Base-by-base conservation (phyloP, 139 green algal species). In the Chlamydomonas urium region DNA sequence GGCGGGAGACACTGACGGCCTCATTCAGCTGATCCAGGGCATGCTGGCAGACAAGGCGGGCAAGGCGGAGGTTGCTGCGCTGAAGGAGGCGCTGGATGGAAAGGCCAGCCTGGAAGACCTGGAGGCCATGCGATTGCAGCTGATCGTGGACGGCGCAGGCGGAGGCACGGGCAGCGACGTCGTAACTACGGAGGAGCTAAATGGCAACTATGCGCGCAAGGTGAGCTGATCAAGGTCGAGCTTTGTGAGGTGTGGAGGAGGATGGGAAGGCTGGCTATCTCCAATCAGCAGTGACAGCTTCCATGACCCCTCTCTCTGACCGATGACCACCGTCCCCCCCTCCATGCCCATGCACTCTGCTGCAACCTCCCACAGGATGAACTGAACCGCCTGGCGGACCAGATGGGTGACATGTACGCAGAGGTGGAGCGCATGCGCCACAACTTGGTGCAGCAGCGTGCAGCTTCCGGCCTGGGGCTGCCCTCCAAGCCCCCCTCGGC, bases 341-440 rank as follows among this genome's bases (percentile, higher is more conserved):
- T n/a, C n/a, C n/a, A n/a, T n/a, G n/a, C n/a, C n/a, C n/a, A n/a
- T n/a, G n/a, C n/a, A n/a, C n/a, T n/a, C n/a, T n/a, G n/a, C n/a
- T n/a, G n/a, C n/a, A n/a, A 38, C 33, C 2, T 45, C 42, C n/a
- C 56, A 38, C 31, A 38, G 17, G 71, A 69, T 29, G 71, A 71
- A 38, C 53, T 76, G 1, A 28, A 45, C 19, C 59, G 33, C 14
- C 53, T 78, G 65, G 69, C 74, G 17, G 62, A 76, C 50, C 69
- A 73, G 38, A 56, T 81, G 38, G 76, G 76, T 28, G 76, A 81
- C 56, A 66, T 81, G 34, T 74, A 72, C 42, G 66, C 65, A 14
- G 76, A 81, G 53, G 37, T 81, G 33, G 63, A 63, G 2, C 24
- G 26, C 6, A 32, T 70, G 37, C 63, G 35, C 23, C 4, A 8